Evolutionary conservation across 345 rosid genomes (phyloP), one percentile per base, ranked within the genome.

Genomic region (Acer campestre): DNA sequence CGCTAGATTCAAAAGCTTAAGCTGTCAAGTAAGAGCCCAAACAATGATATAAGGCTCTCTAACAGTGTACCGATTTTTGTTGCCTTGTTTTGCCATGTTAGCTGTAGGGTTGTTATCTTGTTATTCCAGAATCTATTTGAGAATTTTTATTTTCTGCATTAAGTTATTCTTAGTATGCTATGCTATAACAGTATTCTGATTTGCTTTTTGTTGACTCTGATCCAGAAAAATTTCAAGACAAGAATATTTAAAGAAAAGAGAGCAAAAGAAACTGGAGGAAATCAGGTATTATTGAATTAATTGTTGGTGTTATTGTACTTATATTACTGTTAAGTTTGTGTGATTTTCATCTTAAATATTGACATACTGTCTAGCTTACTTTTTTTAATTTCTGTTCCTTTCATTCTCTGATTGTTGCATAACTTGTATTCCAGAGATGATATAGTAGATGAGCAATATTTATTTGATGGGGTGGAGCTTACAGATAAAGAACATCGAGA

Each of bases 221-320:
- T 81, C 61, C 90, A 94, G 98, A 79, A 91, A 95, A 82, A 87
- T 93, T 74, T 95, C 99, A 76, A 88, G 99, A 80, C 96, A 78
- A 82, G 98, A 92, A 76, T 95, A 95, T 85, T 82, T 95, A 58
- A 95, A 93, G 89, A 93, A 93, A 84, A 91, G 99, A 81, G 99
- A 95, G 85, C 96, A 93, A 80, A 95, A 95, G 88, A 95, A 95
- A 85, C 82, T 95, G 84, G 99, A 95, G 65, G 99, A 95, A 86
- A 86, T 95, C 73, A 89, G 91, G 98, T 94, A 86, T 68, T 38
- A 17, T 73, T 3, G 25, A 35, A 59, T 70, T 9, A 14, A 35
- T 7, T 44, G 44, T 75, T 76, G 56, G 46, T 71, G 46, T 75
- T 61, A 9, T 5, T 71, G 22, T 38, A 17, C 17, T 44, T 29